Percentiles rank a stretch among this genome's conserved stretches.
Evolutionary conservation across 2,329 filamentous ascomycete genomes (phyloP).

Genomic region (Xylaria sp.): DNA sequence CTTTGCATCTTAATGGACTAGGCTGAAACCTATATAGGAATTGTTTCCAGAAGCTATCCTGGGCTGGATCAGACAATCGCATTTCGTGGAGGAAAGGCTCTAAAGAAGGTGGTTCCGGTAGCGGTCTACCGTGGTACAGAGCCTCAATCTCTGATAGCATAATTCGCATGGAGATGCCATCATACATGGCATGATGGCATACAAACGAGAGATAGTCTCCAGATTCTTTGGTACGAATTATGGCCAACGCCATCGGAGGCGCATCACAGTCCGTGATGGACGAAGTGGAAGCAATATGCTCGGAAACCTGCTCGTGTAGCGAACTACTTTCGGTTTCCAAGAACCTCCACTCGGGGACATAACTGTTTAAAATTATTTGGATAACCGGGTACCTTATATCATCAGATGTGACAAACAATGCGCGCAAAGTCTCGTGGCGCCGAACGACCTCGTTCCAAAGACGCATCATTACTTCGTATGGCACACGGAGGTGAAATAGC

Average conservation of each 20-base stretch:
- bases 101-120: slow-evolving; percentile 66
- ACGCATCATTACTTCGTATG: slow-evolving; percentile 60
- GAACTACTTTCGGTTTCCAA: slow-evolving; percentile 41
- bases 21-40: slow-evolving; percentile 63
- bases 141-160: slow-evolving; percentile 77
- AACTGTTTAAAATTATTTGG: slow-evolving; percentile 72
- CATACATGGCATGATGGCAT: slow-evolving; percentile 86
- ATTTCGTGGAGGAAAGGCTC: slow-evolving; percentile 71
- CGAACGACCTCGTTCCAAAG: slow-evolving; percentile 71
- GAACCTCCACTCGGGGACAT: slow-evolving; percentile 54
- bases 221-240: slow-evolving; percentile 48
- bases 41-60: slow-evolving; percentile 73
- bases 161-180: slow-evolving; percentile 78
- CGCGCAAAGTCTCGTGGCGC: slow-evolving; percentile 81
- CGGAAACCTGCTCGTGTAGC: slow-evolving; percentile 38
- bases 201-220: slow-evolving; percentile 58
- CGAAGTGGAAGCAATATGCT: slow-evolving; percentile 54
- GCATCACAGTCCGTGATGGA: slow-evolving; percentile 55
- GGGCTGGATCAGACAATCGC: slow-evolving; percentile 56
- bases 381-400: slow-evolving; percentile 70
- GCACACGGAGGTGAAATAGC: slow-evolving; percentile 66
- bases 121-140: slow-evolving; percentile 56
- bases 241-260: slow-evolving; percentile 58
- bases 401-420: slow-evolving; percentile 76
- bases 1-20: slow-evolving; percentile 32